A percentile compares a stretch with the other conserved stretches of the same genome.
Conservation (phyloP, 805 yeast genomes). For the Phaffomyces thermotolerans region DNA sequence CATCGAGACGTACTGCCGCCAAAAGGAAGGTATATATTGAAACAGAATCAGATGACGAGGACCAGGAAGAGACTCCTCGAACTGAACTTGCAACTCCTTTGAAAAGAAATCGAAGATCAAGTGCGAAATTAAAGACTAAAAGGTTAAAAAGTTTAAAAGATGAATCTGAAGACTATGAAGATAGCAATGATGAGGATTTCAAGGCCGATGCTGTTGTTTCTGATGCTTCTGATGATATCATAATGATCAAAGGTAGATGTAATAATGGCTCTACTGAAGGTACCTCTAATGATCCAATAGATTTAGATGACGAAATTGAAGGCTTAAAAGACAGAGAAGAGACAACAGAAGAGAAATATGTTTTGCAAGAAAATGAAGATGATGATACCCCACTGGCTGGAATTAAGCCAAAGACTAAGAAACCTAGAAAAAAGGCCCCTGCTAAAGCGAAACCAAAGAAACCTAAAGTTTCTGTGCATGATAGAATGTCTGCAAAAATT, state of each 20-base stretch:
- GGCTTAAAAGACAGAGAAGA: slow-evolving; percentile 14
- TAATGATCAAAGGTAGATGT: slow-evolving; percentile 7
- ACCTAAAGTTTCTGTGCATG: slow-evolving; percentile 60
- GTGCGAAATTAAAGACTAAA: slow-evolving; percentile 23
- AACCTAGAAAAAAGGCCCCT: slow-evolving; percentile 14
- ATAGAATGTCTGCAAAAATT: slow-evolving; percentile 59
- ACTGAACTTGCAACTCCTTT: background rate
- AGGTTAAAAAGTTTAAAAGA: slow-evolving; percentile 23
- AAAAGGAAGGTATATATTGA: slow-evolving; percentile 2
- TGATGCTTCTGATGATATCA: slow-evolving; percentile 21
- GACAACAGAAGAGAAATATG: background rate
- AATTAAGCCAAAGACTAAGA: slow-evolving; percentile 13
- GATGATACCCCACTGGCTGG: slow-evolving; percentile 24
- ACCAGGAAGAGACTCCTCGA: slow-evolving; percentile 7
- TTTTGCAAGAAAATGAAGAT: background rate
- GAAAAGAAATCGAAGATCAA: slow-evolving; percentile 19
- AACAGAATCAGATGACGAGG: slow-evolving; percentile 7
- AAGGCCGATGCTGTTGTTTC: background rate
- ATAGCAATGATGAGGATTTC: slow-evolving; percentile 22
- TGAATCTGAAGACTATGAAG: slow-evolving; percentile 29
- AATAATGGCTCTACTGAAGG: slow-evolving; percentile 2
- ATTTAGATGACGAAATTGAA: slow-evolving; percentile 11
- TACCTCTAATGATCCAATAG: slow-evolving; percentile 13
- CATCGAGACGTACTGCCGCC: background rate
- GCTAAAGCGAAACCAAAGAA: slow-evolving; percentile 23